A percentile compares a stretch with the other conserved stretches of the same genome.
These are phyloP conservation scores for Dioscorea cayenensis DNA, from an alignment of 116 monocot genomes.

Conservation along the genomic window DNA sequence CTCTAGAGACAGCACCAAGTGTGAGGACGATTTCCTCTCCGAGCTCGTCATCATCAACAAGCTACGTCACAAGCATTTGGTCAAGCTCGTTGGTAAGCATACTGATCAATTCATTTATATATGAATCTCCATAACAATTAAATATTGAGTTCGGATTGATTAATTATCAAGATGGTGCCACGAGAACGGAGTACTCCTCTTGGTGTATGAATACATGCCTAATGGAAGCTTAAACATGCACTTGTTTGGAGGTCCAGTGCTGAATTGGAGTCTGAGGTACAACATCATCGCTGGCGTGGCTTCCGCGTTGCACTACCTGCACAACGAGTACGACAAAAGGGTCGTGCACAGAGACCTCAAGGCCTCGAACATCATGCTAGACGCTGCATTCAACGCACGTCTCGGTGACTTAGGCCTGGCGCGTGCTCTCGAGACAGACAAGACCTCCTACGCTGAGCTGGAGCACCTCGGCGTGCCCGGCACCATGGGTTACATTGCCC, in stretches of 20 bases:
- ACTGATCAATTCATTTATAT: no score
- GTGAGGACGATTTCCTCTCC: conserved; percentile 63
- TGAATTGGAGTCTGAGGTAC: conserved; percentile 55
- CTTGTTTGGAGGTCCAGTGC: conserved; percentile 38
- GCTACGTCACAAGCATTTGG: conserved; percentile 78
- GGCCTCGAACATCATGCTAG: conserved; percentile 78
- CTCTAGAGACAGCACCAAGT: conserved; percentile 38
- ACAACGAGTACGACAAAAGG: conserved; percentile 70
- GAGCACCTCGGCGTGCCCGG: conserved; percentile 56
- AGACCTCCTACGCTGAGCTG: conserved; percentile 54
- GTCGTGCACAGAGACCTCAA: conserved; percentile 88
- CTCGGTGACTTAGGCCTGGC: conserved; percentile 96
- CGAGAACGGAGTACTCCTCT: conserved; percentile 47
- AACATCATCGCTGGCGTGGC: conserved; percentile 48
- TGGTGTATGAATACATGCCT: conserved; percentile 1
- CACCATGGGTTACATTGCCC: conserved; percentile 81
- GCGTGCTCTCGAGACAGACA: conserved; percentile 57
- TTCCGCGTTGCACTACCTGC: conserved; percentile 80
- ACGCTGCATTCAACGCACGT: conserved; percentile 63
- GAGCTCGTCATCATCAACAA: conserved; percentile 91
- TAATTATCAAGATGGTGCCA: conserved; percentile 33
- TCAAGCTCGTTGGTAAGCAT: conserved; percentile 58
- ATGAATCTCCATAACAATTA: no score
- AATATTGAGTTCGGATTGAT: no score
- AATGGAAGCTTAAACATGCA: conserved; percentile 18